These are phyloP conservation scores for Didymella sp. DNA, from an alignment of 2,329 filamentous ascomycete species.

Conservation along the genomic window DNA sequence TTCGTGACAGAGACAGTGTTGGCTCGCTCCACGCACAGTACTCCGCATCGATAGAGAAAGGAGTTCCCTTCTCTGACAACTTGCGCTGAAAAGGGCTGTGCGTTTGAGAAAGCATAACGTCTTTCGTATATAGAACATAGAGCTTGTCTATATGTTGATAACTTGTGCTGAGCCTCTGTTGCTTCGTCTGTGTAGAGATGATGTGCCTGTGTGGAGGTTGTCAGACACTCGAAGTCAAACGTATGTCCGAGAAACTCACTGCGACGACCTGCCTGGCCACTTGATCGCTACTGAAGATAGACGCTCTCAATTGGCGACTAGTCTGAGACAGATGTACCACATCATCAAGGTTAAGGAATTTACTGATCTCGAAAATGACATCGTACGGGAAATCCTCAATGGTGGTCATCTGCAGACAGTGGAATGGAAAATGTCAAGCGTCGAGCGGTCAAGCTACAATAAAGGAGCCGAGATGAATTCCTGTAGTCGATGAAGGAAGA, in stretches of 20 bases:
- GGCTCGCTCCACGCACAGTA: conserved; percentile 68
- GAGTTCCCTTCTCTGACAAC: conserved; percentile 66
- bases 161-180: conserved; percentile 44
- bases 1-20: conserved; percentile 65
- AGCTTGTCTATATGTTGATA: conserved; percentile 59
- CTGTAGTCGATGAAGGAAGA: neutral
- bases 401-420: conserved; percentile 8
- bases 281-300: conserved; percentile 59
- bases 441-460: neutral
- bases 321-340: conserved; percentile 63
- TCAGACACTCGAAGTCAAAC: neutral
- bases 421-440: neutral
- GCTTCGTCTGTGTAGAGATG: conserved; percentile 56
- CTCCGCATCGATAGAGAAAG: conserved; percentile 69
- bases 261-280: conserved; percentile 66
- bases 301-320: conserved; percentile 59
- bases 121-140: conserved; percentile 68
- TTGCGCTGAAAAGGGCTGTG: conserved; percentile 67
- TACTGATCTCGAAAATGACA: conserved; percentile 66
- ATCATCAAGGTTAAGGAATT: conserved; percentile 64
- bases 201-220: conserved; percentile 44
- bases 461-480: too few species aligned
- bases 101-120: conserved; percentile 65
- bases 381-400: conserved; percentile 67
- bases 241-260: conserved; percentile 52